Evolutionary conservation across 345 rosid species (phyloP).

Genomic region (Capsella bursapastoris): DNA sequence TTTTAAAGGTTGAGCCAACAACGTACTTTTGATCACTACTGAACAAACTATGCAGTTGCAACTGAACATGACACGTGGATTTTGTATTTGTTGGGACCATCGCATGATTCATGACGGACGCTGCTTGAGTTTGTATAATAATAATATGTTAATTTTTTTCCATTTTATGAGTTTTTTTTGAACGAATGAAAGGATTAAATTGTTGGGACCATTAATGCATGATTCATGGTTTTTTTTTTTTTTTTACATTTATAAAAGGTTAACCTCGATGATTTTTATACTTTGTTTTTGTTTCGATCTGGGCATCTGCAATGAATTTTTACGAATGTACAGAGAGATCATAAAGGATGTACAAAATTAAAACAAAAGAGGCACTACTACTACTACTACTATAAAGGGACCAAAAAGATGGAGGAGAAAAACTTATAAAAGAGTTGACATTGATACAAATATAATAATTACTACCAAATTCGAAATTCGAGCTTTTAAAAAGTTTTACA

Average conservation of each 20-base stretch:
- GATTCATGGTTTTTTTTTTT: neutral
- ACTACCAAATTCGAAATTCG: slow-evolving; percentile 14
- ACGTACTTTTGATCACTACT: slow-evolving; percentile 23
- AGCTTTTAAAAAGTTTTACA: slow-evolving; percentile 23
- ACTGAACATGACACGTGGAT: slow-evolving; percentile 33
- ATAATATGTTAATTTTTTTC: no score
- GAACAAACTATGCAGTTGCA: slow-evolving; percentile 48
- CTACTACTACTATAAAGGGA: neutral
- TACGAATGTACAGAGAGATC: neutral
- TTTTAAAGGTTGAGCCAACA: slow-evolving; percentile 26
- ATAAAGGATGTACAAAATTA: neutral
- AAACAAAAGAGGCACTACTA: neutral
- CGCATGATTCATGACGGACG: neutral
- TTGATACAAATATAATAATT: neutral
- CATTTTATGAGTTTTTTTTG: no score
- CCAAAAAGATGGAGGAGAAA: neutral
- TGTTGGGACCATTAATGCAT: slow-evolving; percentile 35
- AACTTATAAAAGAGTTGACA: slow-evolving; percentile 20
- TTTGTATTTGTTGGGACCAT: slow-evolving; percentile 38
- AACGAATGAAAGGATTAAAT: neutral
- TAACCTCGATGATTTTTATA: slow-evolving; percentile 1
- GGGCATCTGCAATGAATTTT: neutral
- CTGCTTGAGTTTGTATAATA: no score
- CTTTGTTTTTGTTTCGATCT: no score
- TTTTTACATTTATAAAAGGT: neutral